phyloP scores from a whole-genome alignment of 2,329 filamentous ascomycete species.

The Chalara sp. region DNA sequence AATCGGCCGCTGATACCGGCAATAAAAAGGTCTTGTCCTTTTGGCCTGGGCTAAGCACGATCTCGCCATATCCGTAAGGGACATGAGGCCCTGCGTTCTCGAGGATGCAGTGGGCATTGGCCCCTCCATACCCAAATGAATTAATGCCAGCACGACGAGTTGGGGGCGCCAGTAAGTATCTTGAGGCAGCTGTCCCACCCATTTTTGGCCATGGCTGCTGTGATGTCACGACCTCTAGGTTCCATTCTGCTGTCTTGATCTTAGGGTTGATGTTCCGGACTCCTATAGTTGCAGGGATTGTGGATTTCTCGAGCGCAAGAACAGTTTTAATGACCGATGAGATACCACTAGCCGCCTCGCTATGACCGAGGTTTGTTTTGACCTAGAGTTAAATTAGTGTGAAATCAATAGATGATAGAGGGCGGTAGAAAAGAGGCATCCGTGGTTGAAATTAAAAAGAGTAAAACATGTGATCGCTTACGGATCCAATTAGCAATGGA shows the following conservation, averaged over 20 bases:
- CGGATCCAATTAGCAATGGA: too few species aligned
- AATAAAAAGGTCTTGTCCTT: not conserved
- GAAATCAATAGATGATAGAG: too few species aligned
- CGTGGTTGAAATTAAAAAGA: too few species aligned
- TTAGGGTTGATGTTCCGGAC: not conserved
- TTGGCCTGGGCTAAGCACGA: not conserved
- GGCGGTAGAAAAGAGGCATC: too few species aligned
- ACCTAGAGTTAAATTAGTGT: too few species aligned
- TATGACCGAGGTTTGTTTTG: constrained; percentile 22
- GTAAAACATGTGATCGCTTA: too few species aligned
- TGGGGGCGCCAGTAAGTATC: too few species aligned
- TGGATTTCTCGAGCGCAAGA: not conserved
- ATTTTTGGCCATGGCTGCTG: not conserved
- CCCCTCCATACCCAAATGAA: constrained; percentile 19
- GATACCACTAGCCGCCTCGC: not conserved
- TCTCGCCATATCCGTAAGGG: too few species aligned
- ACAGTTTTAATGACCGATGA: not conserved
- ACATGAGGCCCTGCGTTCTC: not conserved
- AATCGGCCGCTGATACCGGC: not conserved
- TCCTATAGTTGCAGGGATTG: not conserved
- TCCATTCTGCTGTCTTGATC: not conserved
- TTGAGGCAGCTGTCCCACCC: not conserved
- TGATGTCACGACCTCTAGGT: not conserved
- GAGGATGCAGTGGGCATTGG: constrained; percentile 24
- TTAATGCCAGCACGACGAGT: constrained; percentile 32